These are phyloP conservation scores for Circinella minor DNA, from an alignment of 371 early-diverging fungal species.

Conservation along the genomic window DNA sequence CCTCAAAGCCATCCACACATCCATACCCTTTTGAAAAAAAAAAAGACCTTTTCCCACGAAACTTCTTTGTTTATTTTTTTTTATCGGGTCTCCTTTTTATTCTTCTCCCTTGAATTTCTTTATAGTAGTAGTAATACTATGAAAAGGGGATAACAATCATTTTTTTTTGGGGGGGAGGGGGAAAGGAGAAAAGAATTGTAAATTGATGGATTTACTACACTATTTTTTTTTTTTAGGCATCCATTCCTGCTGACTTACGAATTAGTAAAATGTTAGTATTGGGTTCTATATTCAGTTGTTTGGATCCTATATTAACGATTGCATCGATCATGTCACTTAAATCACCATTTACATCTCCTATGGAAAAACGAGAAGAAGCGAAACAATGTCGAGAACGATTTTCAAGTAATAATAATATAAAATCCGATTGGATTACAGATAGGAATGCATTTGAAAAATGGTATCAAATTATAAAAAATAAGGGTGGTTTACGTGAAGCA, in stretches of 20 bases:
- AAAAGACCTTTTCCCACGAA: too few species aligned
- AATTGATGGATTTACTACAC: too few species aligned
- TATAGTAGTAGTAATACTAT: neutral
- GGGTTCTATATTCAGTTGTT: slow-evolving; percentile 80
- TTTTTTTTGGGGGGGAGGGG: too few species aligned
- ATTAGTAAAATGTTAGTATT: slow-evolving; percentile 89
- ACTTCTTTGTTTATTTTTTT: too few species aligned
- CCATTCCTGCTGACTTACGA: slow-evolving; percentile 88
- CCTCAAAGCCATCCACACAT: too few species aligned
- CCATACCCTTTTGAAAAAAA: too few species aligned
- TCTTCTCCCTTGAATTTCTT: neutral
- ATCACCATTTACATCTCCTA: slow-evolving; percentile 70
- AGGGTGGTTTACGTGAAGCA: slow-evolving; percentile 39
- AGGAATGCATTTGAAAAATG: slow-evolving; percentile 71
- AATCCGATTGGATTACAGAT: slow-evolving; percentile 75
- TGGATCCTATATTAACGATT: slow-evolving; percentile 82
- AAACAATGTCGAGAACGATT: slow-evolving; percentile 59
- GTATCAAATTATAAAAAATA: slow-evolving; percentile 36
- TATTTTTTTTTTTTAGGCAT: slow-evolving; percentile 61
- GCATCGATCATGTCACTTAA: slow-evolving; percentile 81
- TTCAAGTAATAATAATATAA: slow-evolving; percentile 38
- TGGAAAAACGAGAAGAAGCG: slow-evolving; percentile 71
- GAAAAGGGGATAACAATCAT: too few species aligned
- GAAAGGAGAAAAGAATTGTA: neutral
- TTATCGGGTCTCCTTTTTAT: neutral